Base-by-base conservation (phyloP, 768 basidiomycete species). In the Suillus tomentosus region DNA sequence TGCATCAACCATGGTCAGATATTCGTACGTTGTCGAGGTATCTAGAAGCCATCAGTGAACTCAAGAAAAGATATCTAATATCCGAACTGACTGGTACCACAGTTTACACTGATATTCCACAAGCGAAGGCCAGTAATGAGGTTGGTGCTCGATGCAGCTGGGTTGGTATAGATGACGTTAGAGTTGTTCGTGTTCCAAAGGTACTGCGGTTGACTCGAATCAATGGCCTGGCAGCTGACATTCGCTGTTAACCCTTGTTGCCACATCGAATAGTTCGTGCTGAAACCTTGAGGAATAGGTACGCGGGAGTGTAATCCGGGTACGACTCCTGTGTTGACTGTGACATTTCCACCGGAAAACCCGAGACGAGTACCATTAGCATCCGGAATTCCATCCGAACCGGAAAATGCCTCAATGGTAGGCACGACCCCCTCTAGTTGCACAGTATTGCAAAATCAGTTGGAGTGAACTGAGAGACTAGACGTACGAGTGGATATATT, bases 401-500 rank as follows among this genome's bases (percentile, higher is more conserved):
- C 62, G 1, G 62, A 56, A 36, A 37, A 63, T 0, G 8, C 9
- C 9, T n/a, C 24, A 11, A 63, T 58, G n/a, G 62, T 47, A 8
- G 62, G 62, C 14, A 63, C 27, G 10, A 63, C 15, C 13, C 62
- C 62, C 13, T 47, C 62, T 63, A 50, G 17, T 10, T 61, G 3
- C 48, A n/a, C 48, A 54, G n/a, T 5, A 22, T 39, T 5, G 8
- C 0, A 48, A 22, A 7, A 19, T 5, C 13, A 10, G 11, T 34
- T 54, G 1, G 10, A 54, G 53, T 53, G 17, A 54, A 10, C 31
- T 54, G 11, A 19, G 31, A 3, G 10, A 8, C 19, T 34, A 1
- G 31, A 54, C 53, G 9, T 54, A 54, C 53, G 15, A 19, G 53
- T 54, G 31, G 69, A 70, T 10, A 66, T 3, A 19, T 70, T 68